A percentile compares a stretch with the other conserved stretches of the same genome.
phyloP scores from a whole-genome alignment of 805 yeast genomes.

The Candida pini region DNA sequence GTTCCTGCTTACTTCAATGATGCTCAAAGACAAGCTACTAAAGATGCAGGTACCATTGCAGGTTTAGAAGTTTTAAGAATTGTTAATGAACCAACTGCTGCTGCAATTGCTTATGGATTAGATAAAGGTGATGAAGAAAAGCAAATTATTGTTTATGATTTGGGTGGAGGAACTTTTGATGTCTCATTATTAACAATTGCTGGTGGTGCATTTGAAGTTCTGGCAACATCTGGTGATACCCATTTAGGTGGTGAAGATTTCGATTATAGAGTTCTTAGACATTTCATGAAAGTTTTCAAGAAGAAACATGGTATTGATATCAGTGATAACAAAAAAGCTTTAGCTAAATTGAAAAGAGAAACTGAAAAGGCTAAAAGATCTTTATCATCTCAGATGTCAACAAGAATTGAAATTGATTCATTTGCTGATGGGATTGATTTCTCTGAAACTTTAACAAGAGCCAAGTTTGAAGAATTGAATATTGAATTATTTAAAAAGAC shows the following conservation, averaged over 20 bases:
- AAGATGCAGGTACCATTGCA: slow-evolving; percentile 90
- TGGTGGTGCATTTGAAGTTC: slow-evolving; percentile 75
- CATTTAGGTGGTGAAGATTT: slow-evolving; percentile 86
- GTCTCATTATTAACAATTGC: slow-evolving; percentile 73
- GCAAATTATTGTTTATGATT: slow-evolving; percentile 86
- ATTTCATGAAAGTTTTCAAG: slow-evolving; percentile 81
- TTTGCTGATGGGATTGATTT: slow-evolving; percentile 93
- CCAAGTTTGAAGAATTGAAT: slow-evolving; percentile 96
- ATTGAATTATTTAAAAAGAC: slow-evolving; percentile 90
- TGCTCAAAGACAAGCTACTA: slow-evolving; percentile 92
- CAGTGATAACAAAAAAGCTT: slow-evolving; percentile 73
- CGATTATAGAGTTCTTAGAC: slow-evolving; percentile 76
- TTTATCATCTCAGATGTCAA: slow-evolving; percentile 89
- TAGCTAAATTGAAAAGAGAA: slow-evolving; percentile 93
- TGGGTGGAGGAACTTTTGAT: slow-evolving; percentile 97
- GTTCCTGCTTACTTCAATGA: slow-evolving; percentile 93
- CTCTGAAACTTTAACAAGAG: slow-evolving; percentile 92
- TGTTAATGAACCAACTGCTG: slow-evolving; percentile 94
- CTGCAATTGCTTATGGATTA: slow-evolving; percentile 95
- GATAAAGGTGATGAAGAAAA: slow-evolving; percentile 79
- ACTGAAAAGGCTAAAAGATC: slow-evolving; percentile 98
- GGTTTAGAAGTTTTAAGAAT: slow-evolving; percentile 85
- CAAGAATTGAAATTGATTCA: slow-evolving; percentile 94
- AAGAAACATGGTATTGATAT: slow-evolving; percentile 89
- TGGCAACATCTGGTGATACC: slow-evolving; percentile 80